Conservation (phyloP, 2,329 filamentous ascomycete genomes). For the Epichloe hybrida region DNA sequence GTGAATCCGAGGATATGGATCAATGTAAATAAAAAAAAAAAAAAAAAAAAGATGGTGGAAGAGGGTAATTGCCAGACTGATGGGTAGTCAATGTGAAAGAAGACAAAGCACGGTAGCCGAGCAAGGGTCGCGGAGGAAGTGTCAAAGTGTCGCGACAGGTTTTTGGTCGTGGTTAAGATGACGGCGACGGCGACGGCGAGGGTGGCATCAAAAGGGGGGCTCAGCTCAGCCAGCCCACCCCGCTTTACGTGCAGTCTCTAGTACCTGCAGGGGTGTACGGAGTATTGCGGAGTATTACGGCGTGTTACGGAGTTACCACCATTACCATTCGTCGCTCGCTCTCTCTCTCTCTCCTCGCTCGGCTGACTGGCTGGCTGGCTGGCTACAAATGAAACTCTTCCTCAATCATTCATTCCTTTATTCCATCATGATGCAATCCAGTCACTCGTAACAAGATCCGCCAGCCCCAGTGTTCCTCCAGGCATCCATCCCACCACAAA, state of each 20-base stretch:
- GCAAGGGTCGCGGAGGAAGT: conserved; percentile 1
- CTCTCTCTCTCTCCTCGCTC: too few species aligned
- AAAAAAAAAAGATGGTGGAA: neutral
- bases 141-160: neutral
- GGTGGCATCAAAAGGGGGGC: neutral
- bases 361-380: too few species aligned
- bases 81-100: neutral
- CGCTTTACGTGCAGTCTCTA: too few species aligned
- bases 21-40: too few species aligned
- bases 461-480: neutral
- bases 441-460: neutral
- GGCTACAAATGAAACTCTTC: neutral
- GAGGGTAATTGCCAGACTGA: neutral
- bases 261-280: too few species aligned
- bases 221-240: neutral
- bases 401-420: neutral
- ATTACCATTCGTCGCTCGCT: too few species aligned
- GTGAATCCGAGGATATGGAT: neutral
- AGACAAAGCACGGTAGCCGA: neutral
- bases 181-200: neutral
- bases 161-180: neutral
- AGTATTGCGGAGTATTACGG: too few species aligned
- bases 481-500: neutral
- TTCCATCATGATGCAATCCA: neutral
- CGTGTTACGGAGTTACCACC: too few species aligned